A percentile compares a stretch with the other conserved stretches of the same genome.
Conservation (phyloP, 202 grass and related monocot genomes). For the Dendrocalamus latiflorus region DNA sequence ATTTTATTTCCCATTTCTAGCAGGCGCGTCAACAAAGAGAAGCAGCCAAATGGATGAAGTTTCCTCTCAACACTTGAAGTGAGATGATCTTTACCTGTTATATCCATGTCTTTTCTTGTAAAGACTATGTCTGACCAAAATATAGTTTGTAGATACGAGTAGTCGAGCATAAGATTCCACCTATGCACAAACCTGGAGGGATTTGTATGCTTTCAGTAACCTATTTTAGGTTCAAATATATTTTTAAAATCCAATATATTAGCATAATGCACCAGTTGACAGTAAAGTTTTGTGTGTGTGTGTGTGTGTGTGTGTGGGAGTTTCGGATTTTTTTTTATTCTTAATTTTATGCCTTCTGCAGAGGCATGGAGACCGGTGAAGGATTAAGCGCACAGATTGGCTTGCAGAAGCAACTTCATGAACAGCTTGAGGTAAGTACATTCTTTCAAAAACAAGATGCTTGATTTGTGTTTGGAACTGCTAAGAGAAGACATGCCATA, state of each 20-base stretch:
- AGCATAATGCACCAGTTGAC: neutral
- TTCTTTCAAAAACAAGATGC: neutral
- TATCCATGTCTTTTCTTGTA: neutral
- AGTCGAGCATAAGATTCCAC: neutral
- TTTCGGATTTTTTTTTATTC: neutral
- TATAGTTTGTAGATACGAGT: neutral
- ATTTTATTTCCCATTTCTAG: neutral
- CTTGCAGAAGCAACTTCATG: conserved; percentile 73
- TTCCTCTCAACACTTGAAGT: conserved; percentile 28
- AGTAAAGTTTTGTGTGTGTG: neutral
- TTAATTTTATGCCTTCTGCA: conserved; percentile 5
- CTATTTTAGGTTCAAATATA: neutral
- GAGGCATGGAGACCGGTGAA: conserved; percentile 36
- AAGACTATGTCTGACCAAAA: neutral
- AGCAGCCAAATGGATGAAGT: conserved; percentile 18
- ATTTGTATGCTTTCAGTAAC: neutral
- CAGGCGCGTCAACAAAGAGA: conserved; percentile 10
- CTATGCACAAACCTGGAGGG: neutral
- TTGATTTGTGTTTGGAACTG: neutral
- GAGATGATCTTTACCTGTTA: conserved; percentile 26
- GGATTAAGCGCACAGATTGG: conserved; percentile 52
- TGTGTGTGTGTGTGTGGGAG: neutral
- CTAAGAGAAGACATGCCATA: neutral
- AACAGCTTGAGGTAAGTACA: conserved; percentile 64
- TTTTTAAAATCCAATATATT: neutral